Conservation (phyloP, 495 filamentous ascomycete genomes). For the Annulohypoxylon maeteangense region DNA sequence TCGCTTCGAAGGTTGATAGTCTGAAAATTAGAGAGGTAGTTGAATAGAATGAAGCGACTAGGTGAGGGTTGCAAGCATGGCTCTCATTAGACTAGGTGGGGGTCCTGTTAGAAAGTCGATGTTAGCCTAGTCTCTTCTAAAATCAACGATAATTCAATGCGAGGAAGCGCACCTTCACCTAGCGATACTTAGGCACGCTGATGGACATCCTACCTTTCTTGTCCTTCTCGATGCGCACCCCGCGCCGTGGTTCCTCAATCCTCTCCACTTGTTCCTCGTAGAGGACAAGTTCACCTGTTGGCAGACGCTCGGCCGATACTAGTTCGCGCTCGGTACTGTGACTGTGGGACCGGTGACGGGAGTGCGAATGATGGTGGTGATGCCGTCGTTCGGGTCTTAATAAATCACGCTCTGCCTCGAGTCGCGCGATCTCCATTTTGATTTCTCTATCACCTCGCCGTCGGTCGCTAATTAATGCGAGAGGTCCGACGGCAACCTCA, state of each 20-base stretch:
- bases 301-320: conserved; percentile 58
- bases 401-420: conserved; percentile 59
- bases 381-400: conserved; percentile 44
- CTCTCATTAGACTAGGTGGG: conserved; percentile 71
- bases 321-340: conserved; percentile 55
- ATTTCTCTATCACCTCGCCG: conserved; percentile 63
- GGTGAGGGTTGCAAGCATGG: conserved; percentile 82
- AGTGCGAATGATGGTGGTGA: conserved; percentile 41
- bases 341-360: conserved; percentile 40
- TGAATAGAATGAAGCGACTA: conserved; percentile 43
- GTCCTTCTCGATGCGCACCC: conserved; percentile 79
- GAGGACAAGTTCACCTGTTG: conserved; percentile 63
- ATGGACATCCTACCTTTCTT: conserved; percentile 86
- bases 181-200: conserved; percentile 66
- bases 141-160: not conserved
- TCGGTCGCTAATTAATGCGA: conserved; percentile 64
- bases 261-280: conserved; percentile 65
- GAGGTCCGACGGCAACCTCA: conserved; percentile 59
- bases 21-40: not conserved
- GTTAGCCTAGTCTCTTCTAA: conserved; percentile 35
- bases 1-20: not conserved
- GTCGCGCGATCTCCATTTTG: conserved; percentile 64
- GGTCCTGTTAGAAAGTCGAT: conserved; percentile 50
- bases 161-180: conserved; percentile 55
- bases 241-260: conserved; percentile 62